These are phyloP conservation scores for Capronia epimyces DNA, from an alignment of 2,329 filamentous ascomycete genomes.

Conservation along the genomic window DNA sequence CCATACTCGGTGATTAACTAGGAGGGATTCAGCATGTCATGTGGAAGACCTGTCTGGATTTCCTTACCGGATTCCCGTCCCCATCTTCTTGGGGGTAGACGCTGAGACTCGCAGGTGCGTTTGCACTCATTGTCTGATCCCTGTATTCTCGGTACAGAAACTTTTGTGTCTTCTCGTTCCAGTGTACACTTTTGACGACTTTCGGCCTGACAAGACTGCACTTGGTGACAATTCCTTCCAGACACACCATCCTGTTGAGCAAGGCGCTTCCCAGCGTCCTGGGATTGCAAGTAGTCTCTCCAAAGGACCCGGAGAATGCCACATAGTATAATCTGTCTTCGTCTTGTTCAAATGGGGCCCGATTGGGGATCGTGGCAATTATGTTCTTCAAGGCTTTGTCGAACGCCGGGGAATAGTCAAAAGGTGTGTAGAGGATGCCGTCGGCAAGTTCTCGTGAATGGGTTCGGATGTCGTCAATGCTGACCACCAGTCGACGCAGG, in stretches of 20 bases:
- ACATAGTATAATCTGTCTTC: conserved; percentile 86
- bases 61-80: conserved; percentile 69
- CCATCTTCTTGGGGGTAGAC: conserved; percentile 94
- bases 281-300: conserved; percentile 89
- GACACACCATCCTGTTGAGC: conserved; percentile 92
- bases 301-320: conserved; percentile 94
- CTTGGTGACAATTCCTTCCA: conserved; percentile 96
- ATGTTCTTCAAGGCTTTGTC: conserved; percentile 85
- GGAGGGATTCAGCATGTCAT: conserved; percentile 8
- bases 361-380: conserved; percentile 70
- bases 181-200: conserved; percentile 97
- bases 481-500: conserved; percentile 58
- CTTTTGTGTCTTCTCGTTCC: conserved; percentile 77
- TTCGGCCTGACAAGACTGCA: conserved; percentile 94
- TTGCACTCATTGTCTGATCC: conserved; percentile 93
- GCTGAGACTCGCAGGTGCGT: conserved; percentile 78
- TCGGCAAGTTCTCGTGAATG: conserved; percentile 79
- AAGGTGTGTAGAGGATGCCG: conserved; percentile 73
- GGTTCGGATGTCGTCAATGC: conserved; percentile 83
- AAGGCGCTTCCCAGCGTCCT: conserved; percentile 82
- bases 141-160: conserved; percentile 88
- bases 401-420: conserved; percentile 83
- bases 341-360: conserved; percentile 67
- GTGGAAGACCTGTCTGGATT: not conserved
- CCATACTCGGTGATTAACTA: conserved; percentile 88